These are phyloP conservation scores for rapeseed (Brassica napus) DNA, from an alignment of 345 rosid species.

Conservation along the genomic window DNA sequence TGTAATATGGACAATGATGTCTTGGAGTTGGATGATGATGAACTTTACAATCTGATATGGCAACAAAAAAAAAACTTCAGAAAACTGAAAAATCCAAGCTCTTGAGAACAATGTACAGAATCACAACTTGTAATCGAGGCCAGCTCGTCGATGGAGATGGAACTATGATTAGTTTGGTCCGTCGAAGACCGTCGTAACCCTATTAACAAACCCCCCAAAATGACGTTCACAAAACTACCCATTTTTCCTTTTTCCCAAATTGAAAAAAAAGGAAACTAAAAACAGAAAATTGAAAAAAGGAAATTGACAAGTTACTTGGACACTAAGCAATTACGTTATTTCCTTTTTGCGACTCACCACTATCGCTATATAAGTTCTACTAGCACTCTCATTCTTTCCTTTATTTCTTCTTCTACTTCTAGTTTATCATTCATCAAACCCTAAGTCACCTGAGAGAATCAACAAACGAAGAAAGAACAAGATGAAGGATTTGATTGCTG, in stretches of 20 bases:
- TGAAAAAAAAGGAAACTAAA: neutral
- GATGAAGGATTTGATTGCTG: neutral
- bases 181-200: no score
- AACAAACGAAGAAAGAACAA: neutral
- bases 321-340: neutral
- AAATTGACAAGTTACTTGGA: neutral
- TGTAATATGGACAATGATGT: neutral
- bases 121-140: constrained; percentile 79
- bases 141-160: constrained; percentile 42
- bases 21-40: constrained; percentile 7
- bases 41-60: neutral
- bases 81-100: neutral
- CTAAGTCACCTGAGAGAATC: neutral
- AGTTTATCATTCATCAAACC: neutral
- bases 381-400: neutral
- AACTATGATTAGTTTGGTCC: no score
- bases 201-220: neutral
- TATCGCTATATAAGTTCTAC: neutral
- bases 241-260: neutral
- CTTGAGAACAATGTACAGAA: neutral
- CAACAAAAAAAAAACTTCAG: neutral
- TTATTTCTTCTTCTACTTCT: neutral
- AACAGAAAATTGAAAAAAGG: neutral
- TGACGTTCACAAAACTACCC: neutral
- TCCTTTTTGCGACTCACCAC: neutral